Conservation (phyloP, 2,329 filamentous ascomycete species). For the Fusarium sp. region DNA sequence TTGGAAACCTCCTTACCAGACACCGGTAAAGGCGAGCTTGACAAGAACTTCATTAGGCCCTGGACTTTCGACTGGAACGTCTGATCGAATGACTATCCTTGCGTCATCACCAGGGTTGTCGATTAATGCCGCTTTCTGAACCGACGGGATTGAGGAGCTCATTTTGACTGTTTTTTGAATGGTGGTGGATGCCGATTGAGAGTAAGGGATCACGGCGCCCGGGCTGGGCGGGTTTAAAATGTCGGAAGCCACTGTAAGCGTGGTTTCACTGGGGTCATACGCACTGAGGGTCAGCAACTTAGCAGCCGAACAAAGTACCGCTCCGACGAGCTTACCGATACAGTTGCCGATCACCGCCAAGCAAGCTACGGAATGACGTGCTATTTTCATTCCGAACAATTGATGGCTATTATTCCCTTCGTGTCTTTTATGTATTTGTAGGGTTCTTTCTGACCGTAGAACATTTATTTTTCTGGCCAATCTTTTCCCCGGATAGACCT, state of each 20-base stretch:
- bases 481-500: not conserved
- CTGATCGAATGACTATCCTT: conserved; percentile 4
- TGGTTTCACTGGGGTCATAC: not conserved
- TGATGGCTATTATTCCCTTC: no score
- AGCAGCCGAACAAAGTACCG: conserved; percentile 19
- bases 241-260: not conserved
- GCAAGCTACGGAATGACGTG: no score
- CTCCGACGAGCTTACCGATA: conserved; percentile 23
- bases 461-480: no score
- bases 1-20: conserved; percentile 27
- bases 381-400: no score
- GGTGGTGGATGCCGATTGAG: not conserved
- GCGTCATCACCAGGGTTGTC: conserved; percentile 33
- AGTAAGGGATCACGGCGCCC: not conserved
- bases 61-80: conserved; percentile 16
- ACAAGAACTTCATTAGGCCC: conserved; percentile 25
- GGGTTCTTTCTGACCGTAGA: no score
- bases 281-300: not conserved
- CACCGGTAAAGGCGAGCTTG: conserved; percentile 39
- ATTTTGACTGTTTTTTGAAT: conserved; percentile 6
- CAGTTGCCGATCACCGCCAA: conserved; percentile 12
- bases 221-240: not conserved
- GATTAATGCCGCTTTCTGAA: conserved; percentile 40
- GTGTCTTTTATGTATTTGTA: no score
- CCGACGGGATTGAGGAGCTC: not conserved